A percentile compares a stretch with the other conserved stretches of the same genome.
phyloP scores from a whole-genome alignment of 2,329 filamentous ascomycete species.

The Calonectria crousiana region DNA sequence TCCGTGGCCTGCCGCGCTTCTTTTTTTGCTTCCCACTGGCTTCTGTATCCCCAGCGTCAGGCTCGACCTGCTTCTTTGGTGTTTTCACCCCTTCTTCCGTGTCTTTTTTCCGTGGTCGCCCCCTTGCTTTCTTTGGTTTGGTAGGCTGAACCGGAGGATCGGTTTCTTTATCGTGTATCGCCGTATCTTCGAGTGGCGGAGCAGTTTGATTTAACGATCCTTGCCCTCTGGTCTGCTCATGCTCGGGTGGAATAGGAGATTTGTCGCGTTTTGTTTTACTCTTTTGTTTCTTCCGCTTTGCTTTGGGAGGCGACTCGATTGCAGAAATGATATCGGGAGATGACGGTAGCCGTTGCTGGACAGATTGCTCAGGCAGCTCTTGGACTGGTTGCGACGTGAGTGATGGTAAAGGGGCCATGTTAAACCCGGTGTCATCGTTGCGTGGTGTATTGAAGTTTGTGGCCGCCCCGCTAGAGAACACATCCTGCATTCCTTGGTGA shows the following conservation, averaged over 20 bases:
- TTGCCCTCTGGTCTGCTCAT: conserved; percentile 14
- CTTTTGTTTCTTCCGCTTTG: conserved; percentile 20
- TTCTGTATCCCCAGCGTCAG: conserved; percentile 22
- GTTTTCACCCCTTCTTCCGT: conserved; percentile 23
- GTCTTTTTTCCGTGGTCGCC: conserved; percentile 48
- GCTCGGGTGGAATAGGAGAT: not conserved
- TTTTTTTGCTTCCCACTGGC: conserved; percentile 43
- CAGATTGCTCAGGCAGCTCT: conserved; percentile 2
- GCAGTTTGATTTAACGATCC: conserved; percentile 8
- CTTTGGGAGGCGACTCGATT: conserved; percentile 28
- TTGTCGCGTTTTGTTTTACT: conserved; percentile 11
- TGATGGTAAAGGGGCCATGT: conserved; percentile 36
- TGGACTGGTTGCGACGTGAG: conserved; percentile 18
- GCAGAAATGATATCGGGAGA: conserved; percentile 42
- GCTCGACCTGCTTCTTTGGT: conserved; percentile 19
- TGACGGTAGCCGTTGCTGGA: conserved; percentile 30
- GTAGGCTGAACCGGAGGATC: conserved; percentile 29
- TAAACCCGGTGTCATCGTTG: conserved; percentile 36
- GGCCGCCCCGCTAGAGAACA: conserved; percentile 48
- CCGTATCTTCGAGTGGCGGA: conserved; percentile 8
- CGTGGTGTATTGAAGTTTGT: conserved; percentile 54
- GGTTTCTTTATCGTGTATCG: conserved; percentile 24
- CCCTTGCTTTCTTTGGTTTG: conserved; percentile 47
- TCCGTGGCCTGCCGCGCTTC: conserved; percentile 59
- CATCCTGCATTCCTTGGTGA: conserved; percentile 32